phyloP scores from a whole-genome alignment of 768 basidiomycete genomes.

The Mycena belliarum region DNA sequence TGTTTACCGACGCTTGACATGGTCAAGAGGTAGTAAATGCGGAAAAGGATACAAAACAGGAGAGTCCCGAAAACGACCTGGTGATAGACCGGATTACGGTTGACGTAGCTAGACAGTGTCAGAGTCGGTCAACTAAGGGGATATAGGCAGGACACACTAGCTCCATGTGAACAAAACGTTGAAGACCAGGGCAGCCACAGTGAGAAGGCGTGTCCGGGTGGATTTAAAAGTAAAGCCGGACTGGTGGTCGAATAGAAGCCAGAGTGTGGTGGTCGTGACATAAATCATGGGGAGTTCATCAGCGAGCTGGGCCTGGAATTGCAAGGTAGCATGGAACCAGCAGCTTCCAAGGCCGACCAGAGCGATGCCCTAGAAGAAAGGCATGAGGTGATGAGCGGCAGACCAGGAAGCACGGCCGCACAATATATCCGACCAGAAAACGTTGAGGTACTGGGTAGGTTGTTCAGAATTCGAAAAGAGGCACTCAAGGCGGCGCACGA shows the following conservation, averaged over 20 bases:
- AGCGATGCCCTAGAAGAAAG: slow-evolving; percentile 52
- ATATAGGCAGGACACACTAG: slow-evolving; percentile 57
- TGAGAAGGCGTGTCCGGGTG: slow-evolving; percentile 39
- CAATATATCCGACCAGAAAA: slow-evolving; percentile 44
- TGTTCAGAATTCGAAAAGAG: slow-evolving; percentile 26
- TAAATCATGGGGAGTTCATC: slow-evolving; percentile 81
- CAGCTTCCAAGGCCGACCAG: slow-evolving; percentile 77
- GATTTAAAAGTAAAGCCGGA: slow-evolving; percentile 48
- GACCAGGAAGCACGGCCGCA: slow-evolving; percentile 24
- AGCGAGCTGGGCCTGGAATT: slow-evolving; percentile 75
- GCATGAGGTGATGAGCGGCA: neutral
- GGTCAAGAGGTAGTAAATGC: slow-evolving; percentile 54
- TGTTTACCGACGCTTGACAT: slow-evolving; percentile 39
- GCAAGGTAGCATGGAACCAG: slow-evolving; percentile 76
- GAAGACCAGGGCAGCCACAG: slow-evolving; percentile 43
- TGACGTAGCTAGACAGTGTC: slow-evolving; percentile 45
- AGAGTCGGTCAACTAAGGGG: neutral
- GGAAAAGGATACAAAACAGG: slow-evolving; percentile 47
- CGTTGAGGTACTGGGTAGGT: slow-evolving; percentile 42
- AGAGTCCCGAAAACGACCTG: slow-evolving; percentile 70
- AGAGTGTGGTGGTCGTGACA: slow-evolving; percentile 60
- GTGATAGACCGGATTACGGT: slow-evolving; percentile 80
- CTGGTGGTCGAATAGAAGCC: slow-evolving; percentile 58
- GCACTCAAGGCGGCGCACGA: neutral
- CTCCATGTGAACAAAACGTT: slow-evolving; percentile 66